These are phyloP conservation scores for Yamadazyma friedrichii DNA, from an alignment of 1,139 yeast genomes.

Conservation along the genomic window DNA sequence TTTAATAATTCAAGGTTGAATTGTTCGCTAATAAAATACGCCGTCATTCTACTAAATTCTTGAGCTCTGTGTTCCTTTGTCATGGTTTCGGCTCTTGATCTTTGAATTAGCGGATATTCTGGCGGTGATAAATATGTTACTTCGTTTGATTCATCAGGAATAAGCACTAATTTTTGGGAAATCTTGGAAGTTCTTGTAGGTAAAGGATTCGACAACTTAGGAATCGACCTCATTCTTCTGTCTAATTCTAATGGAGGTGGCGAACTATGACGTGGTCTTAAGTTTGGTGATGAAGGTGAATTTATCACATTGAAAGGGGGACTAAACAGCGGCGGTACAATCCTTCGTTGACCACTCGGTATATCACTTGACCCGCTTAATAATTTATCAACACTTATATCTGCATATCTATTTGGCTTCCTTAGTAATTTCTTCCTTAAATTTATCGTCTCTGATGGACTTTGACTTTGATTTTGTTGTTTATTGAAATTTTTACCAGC, in stretches of 20 bases:
- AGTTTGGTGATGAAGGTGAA: slow-evolving; percentile 10
- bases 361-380: slow-evolving; percentile 78
- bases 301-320: slow-evolving; percentile 11
- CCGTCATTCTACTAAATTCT: slow-evolving; percentile 81
- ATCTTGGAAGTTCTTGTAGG: slow-evolving; percentile 88
- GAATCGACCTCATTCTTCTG: slow-evolving; percentile 39
- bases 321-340: slow-evolving; percentile 26
- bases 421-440: slow-evolving; percentile 14
- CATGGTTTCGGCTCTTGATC: slow-evolving; percentile 69
- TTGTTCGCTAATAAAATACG: slow-evolving; percentile 84
- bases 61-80: slow-evolving; percentile 67
- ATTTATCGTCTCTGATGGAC: slow-evolving; percentile 6
- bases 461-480: slow-evolving; percentile 28
- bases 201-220: slow-evolving; percentile 62
- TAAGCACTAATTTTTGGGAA: slow-evolving; percentile 80
- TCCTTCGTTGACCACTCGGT: slow-evolving; percentile 71
- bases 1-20: slow-evolving; percentile 65
- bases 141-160: slow-evolving; percentile 54
- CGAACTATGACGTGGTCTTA: slow-evolving; percentile 10
- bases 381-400: slow-evolving; percentile 69
- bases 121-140: slow-evolving; percentile 20
- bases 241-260: slow-evolving; percentile 14
- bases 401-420: slow-evolving; percentile 51
- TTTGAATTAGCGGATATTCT: slow-evolving; percentile 36
- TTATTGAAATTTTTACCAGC: slow-evolving; percentile 58